Conservation (phyloP, 129 eudicot genomes). For the Artemisia argyi region DNA sequence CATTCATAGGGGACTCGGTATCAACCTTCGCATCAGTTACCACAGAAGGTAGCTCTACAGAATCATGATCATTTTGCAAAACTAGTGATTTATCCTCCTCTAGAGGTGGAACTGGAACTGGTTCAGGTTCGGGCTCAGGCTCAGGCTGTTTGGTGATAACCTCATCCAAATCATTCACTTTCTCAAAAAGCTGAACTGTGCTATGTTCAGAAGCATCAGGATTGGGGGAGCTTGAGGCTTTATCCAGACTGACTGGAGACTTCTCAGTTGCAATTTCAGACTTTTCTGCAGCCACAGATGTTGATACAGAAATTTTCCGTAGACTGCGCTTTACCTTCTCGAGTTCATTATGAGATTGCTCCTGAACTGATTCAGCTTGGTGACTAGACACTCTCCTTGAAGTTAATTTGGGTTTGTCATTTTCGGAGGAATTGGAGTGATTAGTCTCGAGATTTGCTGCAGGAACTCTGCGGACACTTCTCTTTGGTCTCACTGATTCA, state of each 20-base stretch:
- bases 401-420: conserved; percentile 45
- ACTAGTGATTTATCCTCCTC: conserved; percentile 29
- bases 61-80: conserved; percentile 26
- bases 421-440: conserved; percentile 36
- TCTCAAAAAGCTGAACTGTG: conserved; percentile 39
- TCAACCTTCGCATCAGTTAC: conserved; percentile 39
- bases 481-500: conserved; percentile 48
- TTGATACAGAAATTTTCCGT: conserved; percentile 55
- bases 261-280: conserved; percentile 49
- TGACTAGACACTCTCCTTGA: conserved; percentile 33
- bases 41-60: conserved; percentile 20
- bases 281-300: conserved; percentile 33
- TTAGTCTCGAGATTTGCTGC: conserved; percentile 40
- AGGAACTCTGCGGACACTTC: conserved; percentile 47
- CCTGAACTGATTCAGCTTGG: conserved; percentile 48
- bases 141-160: conserved; percentile 25
- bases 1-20: conserved; percentile 18
- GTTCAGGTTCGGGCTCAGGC: conserved; percentile 3
- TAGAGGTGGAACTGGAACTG: conserved; percentile 16
- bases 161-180: conserved; percentile 25
- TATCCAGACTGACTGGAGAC: neutral
- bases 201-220: conserved; percentile 36
- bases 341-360: conserved; percentile 71
- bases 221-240: neutral
- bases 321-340: conserved; percentile 75